phyloP scores from a whole-genome alignment of 2,329 filamentous ascomycete genomes.

The Fusarium sambucinum region DNA sequence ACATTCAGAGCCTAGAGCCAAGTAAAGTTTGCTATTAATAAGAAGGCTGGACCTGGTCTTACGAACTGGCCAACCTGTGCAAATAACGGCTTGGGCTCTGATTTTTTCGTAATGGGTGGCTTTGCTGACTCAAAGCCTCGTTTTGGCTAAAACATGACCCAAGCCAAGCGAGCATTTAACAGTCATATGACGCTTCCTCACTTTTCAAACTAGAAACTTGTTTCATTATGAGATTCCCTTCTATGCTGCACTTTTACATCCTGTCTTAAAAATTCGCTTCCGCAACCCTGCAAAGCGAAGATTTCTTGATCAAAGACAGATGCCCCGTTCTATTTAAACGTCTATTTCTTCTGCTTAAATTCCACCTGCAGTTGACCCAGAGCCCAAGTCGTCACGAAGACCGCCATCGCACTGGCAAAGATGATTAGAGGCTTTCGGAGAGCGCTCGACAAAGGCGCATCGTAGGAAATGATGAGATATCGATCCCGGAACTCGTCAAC shows the following conservation, averaged over 20 bases:
- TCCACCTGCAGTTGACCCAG: slow-evolving; percentile 84
- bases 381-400: slow-evolving; percentile 81
- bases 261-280: slow-evolving; percentile 25
- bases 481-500: slow-evolving; percentile 91
- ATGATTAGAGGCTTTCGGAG: slow-evolving; percentile 90
- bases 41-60: slow-evolving; percentile 19
- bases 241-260: slow-evolving; percentile 48
- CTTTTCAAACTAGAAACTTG: slow-evolving; percentile 11
- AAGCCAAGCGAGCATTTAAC: slow-evolving; percentile 7
- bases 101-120: slow-evolving; percentile 26
- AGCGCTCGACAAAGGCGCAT: slow-evolving; percentile 79
- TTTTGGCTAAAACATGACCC: slow-evolving; percentile 23
- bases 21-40: slow-evolving; percentile 15
- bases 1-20: slow-evolving; percentile 16
- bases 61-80: slow-evolving; percentile 10
- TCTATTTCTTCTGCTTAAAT: slow-evolving; percentile 68
- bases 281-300: slow-evolving; percentile 21
- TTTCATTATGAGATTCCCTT: slow-evolving; percentile 29
- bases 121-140: slow-evolving; percentile 27
- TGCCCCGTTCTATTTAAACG: slow-evolving; percentile 21
- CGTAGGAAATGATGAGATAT: slow-evolving; percentile 87
- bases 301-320: slow-evolving; percentile 19
- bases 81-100: slow-evolving; percentile 18
- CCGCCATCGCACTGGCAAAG: slow-evolving; percentile 76
- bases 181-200: slow-evolving; percentile 17